Conservation (phyloP, 2,329 filamentous ascomycete genomes). For the Exutisphaerella laricina region DNA sequence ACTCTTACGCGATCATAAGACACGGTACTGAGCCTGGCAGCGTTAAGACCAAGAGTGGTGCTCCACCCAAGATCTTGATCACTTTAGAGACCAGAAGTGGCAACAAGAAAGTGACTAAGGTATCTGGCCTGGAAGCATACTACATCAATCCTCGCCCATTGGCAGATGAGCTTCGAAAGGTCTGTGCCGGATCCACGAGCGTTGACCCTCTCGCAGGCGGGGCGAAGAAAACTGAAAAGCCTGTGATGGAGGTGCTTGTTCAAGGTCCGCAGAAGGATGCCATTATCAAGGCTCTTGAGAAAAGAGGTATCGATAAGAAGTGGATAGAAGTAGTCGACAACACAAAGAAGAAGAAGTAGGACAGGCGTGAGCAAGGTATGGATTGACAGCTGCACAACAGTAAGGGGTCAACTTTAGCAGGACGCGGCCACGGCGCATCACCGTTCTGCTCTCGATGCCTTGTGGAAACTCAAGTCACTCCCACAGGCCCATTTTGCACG, state of each 20-base stretch:
- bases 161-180: constrained; percentile 61
- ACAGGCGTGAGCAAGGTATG: too few species aligned
- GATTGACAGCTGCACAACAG: too few species aligned
- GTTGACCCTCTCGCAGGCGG: constrained; percentile 56
- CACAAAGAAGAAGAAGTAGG: constrained; percentile 59
- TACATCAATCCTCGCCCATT: constrained; percentile 55
- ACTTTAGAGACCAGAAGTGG: constrained; percentile 59
- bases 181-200: constrained; percentile 62
- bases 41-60: constrained; percentile 57
- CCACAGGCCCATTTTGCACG: too few species aligned
- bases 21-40: constrained; percentile 38
- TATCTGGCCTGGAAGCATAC: constrained; percentile 57
- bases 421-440: too few species aligned
- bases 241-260: constrained; percentile 61
- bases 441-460: too few species aligned
- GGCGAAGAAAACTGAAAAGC: constrained; percentile 55
- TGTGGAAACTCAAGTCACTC: too few species aligned
- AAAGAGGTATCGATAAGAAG: constrained; percentile 52
- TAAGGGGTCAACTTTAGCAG: too few species aligned
- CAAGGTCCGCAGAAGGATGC: constrained; percentile 61
- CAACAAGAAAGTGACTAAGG: constrained; percentile 60
- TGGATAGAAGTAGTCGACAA: constrained; percentile 64
- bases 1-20: constrained; percentile 54
- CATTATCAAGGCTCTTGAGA: constrained; percentile 54
- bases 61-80: constrained; percentile 55